Evolutionary conservation across 2,329 filamentous ascomycete genomes (phyloP), one percentile per base, ranked within the genome.

Genomic region (Metarhizium humberi): DNA sequence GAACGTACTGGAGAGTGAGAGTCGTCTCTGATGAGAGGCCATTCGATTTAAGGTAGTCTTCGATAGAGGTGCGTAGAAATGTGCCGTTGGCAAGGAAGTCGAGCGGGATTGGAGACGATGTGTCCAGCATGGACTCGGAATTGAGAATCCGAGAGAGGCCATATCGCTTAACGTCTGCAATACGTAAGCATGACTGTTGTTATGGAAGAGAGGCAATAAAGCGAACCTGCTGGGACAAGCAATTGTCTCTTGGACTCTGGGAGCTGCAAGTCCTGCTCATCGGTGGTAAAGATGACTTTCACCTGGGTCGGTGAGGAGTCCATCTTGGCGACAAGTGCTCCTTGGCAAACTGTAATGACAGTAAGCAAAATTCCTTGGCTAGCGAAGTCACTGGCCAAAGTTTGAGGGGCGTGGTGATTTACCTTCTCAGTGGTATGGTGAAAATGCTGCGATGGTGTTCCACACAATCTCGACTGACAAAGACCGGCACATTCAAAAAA

Each of bases 11-110:
- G 56, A 99, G 80, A 40, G 86, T 87, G 53, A 99, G 75, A 4
- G 87, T 92, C 4, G 86, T 88, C 75, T 99, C 94, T 46, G 90
- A 82, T 20, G 90, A 96, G 58, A 97, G 85, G 51, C 92, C 92
- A 66, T 94, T 88, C 59, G 85, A 78, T 16, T 85, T 85, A 57
- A 99, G 83, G 72, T 95, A 96, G 66, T 96, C 89, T 69, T 96
- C 90, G 61, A 99, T 82, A 18, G 89, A 90, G 30, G 91, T 88
- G 59, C 89, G 87, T 52, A 99, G 81, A 71, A 95, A 96, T 66
- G 87, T 86, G 70, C 94, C 94, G 71, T 96, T 94, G 73, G 95
- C 86, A 63, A 99, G 81, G 75, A 99, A 97, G 72, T 99, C 94
- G 72, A 99, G 87, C 18, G 90, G 90, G 50, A 92, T 79, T 13